Conservation (phyloP, 192 early-diverging fungal species). For the Oehlia diaphana region DNA sequence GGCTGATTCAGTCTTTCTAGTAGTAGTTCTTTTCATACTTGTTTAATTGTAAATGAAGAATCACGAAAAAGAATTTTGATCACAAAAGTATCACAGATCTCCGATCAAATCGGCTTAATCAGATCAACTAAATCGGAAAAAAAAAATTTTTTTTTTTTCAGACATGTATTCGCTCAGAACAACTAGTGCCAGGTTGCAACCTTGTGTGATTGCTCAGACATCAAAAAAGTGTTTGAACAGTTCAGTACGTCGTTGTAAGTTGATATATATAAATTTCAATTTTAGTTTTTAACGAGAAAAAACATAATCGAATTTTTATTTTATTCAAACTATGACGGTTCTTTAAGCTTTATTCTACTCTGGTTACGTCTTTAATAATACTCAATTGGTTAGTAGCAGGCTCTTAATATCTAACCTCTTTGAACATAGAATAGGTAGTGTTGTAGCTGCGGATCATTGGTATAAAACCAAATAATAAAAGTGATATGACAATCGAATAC, state of each 20-base stretch:
- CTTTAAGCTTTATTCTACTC: neutral
- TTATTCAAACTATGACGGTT: neutral
- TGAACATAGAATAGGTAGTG: neutral
- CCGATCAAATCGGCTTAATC: neutral
- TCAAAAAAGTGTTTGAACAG: slow-evolving; percentile 12
- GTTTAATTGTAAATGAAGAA: too few relatives aligned
- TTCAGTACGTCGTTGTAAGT: slow-evolving; percentile 1
- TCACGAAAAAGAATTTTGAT: too few relatives aligned
- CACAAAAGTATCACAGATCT: too few relatives aligned
- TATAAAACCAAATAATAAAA: neutral
- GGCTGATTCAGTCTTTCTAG: neutral
- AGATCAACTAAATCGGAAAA: too few relatives aligned
- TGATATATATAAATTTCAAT: neutral
- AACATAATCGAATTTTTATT: neutral
- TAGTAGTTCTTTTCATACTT: neutral
- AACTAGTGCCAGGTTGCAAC: neutral
- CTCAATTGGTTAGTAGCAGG: neutral
- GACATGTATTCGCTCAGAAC: neutral
- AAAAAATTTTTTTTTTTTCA: too few relatives aligned
- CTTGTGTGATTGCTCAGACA: neutral
- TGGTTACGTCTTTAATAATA: neutral
- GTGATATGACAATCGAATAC: too few relatives aligned
- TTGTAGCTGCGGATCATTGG: neutral
- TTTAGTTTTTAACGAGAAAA: neutral
- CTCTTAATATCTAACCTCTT: neutral